Base-by-base conservation (phyloP, 208 protist genomes). In the Crithidia sp. region DNA sequence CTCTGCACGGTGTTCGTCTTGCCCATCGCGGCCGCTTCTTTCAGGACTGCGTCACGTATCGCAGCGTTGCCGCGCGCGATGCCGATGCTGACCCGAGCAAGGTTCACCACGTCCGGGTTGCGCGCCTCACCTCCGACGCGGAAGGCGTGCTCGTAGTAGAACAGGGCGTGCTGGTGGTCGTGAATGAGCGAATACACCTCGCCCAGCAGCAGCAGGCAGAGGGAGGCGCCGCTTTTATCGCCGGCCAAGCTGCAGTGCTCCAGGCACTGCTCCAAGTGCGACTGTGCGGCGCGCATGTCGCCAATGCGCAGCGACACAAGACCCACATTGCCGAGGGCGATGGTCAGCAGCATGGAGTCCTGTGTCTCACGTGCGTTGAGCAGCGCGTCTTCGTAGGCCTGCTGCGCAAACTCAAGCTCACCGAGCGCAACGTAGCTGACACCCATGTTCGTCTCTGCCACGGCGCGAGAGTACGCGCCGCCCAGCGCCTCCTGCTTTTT, bases 91-190 rank as follows among this genome's bases (percentile, higher is more conserved):
- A 97, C 91, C 4, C 91, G 87, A 10, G 93, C 89, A 16, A 95
- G 54, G 63, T 87, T 86, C 41, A 94, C 89, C 8, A 92, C 74
- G 71, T 94, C 90, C 2, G 81, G 63, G 66, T 83, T 88, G 40
- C 60, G 67, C 37, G 89, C 89, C 79, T 97, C 93, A n/a, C 86
- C 88, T 5, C 83, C 89, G 5, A 97, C 81, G 36, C 91, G 87
- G 50, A 88, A 92, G 52, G 93, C 88, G 57, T 97, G 91, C 74
- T 94, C 89, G 76, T 91, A 96, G 79, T 96, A 97, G 70, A 97
- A 97, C 37, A 93, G 60, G 8, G 93, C 93, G 61, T 95, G 90
- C 70, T 89, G 74, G 58, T 94, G 83, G 58, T 97, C 93, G 65
- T 94, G 79, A 58, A 95, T 89, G 54, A 90, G 71, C 10, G 87